A percentile compares a stretch with the other conserved stretches of the same genome.
These are phyloP conservation scores for Jackrogersella multiformis DNA, from an alignment of 495 filamentous ascomycete genomes.

Conservation along the genomic window DNA sequence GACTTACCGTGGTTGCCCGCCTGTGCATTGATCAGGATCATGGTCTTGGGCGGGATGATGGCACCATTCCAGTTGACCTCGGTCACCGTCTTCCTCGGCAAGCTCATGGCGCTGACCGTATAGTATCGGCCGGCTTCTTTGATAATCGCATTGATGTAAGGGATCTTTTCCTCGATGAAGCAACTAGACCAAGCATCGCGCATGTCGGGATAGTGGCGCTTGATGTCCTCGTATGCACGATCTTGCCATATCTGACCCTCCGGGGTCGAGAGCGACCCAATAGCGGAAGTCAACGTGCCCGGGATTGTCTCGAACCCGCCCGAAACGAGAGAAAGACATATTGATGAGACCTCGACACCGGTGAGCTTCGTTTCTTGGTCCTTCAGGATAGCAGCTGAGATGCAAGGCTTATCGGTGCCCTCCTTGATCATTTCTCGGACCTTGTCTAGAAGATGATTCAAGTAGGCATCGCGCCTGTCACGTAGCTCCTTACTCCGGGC, in stretches of 20 bases:
- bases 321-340: slow-evolving; percentile 61
- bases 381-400: slow-evolving; percentile 60
- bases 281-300: slow-evolving; percentile 57
- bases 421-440: slow-evolving; percentile 60
- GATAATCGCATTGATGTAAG: slow-evolving; percentile 60
- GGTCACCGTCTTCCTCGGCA: slow-evolving; percentile 61
- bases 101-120: slow-evolving; percentile 63
- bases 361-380: slow-evolving; percentile 60
- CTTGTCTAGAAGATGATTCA: slow-evolving; percentile 58
- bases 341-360: slow-evolving; percentile 60
- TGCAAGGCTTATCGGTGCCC: slow-evolving; percentile 63
- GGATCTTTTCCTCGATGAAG: slow-evolving; percentile 58
- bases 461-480: slow-evolving; percentile 56
- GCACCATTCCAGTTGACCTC: slow-evolving; percentile 65
- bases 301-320: slow-evolving; percentile 64
- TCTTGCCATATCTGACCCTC: slow-evolving; percentile 62
- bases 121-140: slow-evolving; percentile 66
- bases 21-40: slow-evolving; percentile 67
- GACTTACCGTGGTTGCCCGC: slow-evolving; percentile 65
- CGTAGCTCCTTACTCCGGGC: slow-evolving; percentile 56
- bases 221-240: slow-evolving; percentile 64
- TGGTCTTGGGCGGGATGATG: slow-evolving; percentile 63
- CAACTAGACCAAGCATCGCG: slow-evolving; percentile 59
- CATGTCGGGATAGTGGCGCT: slow-evolving; percentile 56
- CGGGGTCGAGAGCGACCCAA: slow-evolving; percentile 58